These are phyloP conservation scores for Neolentinus lepideus DNA, from an alignment of 1,284 basidiomycete species.

Conservation along the genomic window DNA sequence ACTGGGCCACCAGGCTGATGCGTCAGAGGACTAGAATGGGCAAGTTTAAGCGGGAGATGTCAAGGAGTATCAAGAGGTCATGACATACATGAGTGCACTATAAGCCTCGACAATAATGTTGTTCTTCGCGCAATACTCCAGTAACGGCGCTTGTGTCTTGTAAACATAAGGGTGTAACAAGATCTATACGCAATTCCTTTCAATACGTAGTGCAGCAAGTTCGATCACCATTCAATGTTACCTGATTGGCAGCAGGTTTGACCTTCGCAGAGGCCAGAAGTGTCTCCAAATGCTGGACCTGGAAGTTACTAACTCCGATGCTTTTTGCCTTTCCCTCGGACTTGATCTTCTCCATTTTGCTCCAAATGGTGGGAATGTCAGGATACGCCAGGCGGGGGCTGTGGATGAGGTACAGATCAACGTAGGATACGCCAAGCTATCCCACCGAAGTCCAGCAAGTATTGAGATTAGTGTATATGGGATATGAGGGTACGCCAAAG, in stretches of 20 bases:
- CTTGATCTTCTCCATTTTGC: slow-evolving; percentile 58
- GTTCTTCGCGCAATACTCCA: slow-evolving; percentile 52
- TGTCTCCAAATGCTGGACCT: slow-evolving; percentile 46
- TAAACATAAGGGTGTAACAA: slow-evolving; percentile 70
- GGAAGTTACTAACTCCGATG: slow-evolving; percentile 78
- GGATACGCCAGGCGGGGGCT: slow-evolving; percentile 33
- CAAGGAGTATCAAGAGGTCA: neutral
- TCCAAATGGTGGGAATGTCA: slow-evolving; percentile 54
- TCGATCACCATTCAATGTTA: slow-evolving; percentile 13
- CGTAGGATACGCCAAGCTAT: slow-evolving; percentile 58
- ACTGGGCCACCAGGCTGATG: slow-evolving; percentile 63
- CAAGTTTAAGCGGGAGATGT: neutral
- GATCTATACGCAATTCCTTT: slow-evolving; percentile 31
- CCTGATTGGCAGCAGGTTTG: slow-evolving; percentile 75
- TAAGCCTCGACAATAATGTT: slow-evolving; percentile 71
- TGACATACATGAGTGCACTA: slow-evolving; percentile 51
- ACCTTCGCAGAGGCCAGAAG: slow-evolving; percentile 51
- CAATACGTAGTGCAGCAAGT: neutral
- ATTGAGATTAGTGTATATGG: too few species aligned
- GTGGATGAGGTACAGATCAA: slow-evolving; percentile 74
- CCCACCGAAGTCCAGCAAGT: neutral
- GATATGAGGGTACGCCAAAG: slow-evolving; percentile 2
- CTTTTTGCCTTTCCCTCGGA: slow-evolving; percentile 60
- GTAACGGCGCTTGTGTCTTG: slow-evolving; percentile 36
- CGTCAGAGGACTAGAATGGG: slow-evolving; percentile 52